Percentiles rank a stretch among this genome's conserved stretches.
phyloP scores from a whole-genome alignment of 2,329 filamentous ascomycete species.

The Penicillium frequentans region DNA sequence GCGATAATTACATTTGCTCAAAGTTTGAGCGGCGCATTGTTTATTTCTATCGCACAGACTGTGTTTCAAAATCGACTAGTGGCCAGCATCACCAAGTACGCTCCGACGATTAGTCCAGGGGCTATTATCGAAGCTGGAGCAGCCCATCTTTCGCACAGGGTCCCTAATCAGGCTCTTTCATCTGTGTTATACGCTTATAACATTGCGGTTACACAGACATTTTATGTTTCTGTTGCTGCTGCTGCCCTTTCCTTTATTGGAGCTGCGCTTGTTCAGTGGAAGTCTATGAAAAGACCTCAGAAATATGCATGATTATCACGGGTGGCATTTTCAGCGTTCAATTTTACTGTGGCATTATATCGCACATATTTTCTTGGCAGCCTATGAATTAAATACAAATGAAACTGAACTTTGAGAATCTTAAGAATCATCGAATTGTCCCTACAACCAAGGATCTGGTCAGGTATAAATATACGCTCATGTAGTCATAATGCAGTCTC shows the following conservation, averaged over 20 bases:
- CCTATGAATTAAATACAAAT: neutral
- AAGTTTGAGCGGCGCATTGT: conserved; percentile 39
- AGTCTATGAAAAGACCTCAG: conserved; percentile 31
- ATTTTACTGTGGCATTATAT: neutral
- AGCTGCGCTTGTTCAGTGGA: conserved; percentile 40
- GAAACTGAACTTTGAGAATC: no score
- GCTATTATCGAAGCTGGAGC: conserved; percentile 37
- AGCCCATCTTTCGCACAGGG: conserved; percentile 31
- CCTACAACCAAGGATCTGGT: neutral
- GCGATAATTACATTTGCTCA: conserved; percentile 39
- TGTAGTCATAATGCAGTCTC: neutral
- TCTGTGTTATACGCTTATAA: conserved; percentile 40
- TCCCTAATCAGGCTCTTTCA: conserved; percentile 27
- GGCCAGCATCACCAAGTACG: conserved; percentile 21
- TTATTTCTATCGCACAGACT: conserved; percentile 39
- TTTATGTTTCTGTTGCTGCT: conserved; percentile 39
- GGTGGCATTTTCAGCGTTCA: neutral
- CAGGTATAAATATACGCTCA: neutral
- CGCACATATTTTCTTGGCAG: neutral
- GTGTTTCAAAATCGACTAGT: conserved; percentile 38
- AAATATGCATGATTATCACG: conserved; percentile 2
- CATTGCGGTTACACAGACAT: conserved; percentile 37
- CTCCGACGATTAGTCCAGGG: conserved; percentile 26
- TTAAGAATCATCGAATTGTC: no score
- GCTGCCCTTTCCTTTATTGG: conserved; percentile 32